Percentiles rank a stretch among this genome's conserved stretches.
Conservation (phyloP, 495 filamentous ascomycete genomes). For the Tuber aestivum region DNA sequence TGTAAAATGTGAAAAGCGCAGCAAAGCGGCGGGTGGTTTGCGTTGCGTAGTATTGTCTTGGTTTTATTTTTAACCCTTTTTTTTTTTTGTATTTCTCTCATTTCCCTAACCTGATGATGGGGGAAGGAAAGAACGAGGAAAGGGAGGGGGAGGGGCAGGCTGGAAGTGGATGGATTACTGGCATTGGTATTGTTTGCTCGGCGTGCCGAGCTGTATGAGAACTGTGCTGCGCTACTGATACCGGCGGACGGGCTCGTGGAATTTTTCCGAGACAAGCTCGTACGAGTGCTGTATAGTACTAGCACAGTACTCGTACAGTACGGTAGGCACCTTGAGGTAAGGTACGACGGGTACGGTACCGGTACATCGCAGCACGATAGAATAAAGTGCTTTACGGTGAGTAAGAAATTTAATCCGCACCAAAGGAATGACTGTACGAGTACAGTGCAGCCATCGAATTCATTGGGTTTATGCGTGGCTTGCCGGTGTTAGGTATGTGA, state of each 20-base stretch:
- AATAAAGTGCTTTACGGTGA: background rate
- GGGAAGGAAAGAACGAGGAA: constrained; percentile 4
- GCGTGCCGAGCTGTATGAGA: background rate
- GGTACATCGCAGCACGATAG: background rate
- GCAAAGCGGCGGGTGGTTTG: background rate
- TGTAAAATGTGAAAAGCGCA: background rate
- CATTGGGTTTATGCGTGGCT: background rate
- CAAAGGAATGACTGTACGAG: background rate
- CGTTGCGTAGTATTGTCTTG: background rate
- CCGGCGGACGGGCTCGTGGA: background rate
- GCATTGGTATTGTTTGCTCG: background rate
- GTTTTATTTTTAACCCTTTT: background rate
- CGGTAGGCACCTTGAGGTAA: background rate
- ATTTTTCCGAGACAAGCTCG: background rate
- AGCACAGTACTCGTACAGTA: no score
- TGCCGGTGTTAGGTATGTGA: background rate
- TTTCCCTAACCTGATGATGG: background rate
- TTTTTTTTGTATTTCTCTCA: background rate
- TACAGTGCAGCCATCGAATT: background rate
- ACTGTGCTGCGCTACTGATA: background rate
- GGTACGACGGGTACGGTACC: background rate
- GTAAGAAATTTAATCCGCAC: background rate
- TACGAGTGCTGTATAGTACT: no score
- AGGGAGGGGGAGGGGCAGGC: no score
- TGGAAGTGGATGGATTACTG: background rate